These are phyloP conservation scores for Dothideomycetes sp. DNA, from an alignment of 2,329 filamentous ascomycete genomes.

Conservation along the genomic window DNA sequence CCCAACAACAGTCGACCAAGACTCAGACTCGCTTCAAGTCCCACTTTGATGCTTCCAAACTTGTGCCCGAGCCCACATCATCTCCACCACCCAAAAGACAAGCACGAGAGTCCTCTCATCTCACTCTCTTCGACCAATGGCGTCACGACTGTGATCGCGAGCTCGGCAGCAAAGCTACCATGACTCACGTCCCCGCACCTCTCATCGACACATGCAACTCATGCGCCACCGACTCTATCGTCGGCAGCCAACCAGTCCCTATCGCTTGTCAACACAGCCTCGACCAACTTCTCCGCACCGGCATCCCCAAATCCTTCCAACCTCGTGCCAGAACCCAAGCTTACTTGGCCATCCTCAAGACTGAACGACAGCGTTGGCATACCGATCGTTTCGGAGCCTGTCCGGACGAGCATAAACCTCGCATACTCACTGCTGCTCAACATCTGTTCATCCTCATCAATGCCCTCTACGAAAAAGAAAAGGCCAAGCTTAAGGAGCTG, in stretches of 20 bases:
- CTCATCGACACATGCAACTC: neutral
- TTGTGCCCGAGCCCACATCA: neutral
- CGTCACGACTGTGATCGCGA: constrained; percentile 6
- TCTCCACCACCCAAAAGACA: too few relatives aligned
- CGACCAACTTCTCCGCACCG: constrained; percentile 2
- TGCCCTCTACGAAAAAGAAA: constrained; percentile 4
- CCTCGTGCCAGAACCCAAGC: neutral
- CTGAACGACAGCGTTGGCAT: constrained; percentile 9
- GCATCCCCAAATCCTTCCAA: neutral
- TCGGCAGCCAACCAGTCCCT: neutral
- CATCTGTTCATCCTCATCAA: constrained; percentile 11
- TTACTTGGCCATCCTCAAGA: constrained; percentile 6
- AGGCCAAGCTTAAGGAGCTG: neutral
- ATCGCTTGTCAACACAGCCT: constrained; percentile 9
- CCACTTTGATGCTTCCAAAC: neutral
- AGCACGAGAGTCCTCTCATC: neutral
- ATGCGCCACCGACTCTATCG: neutral
- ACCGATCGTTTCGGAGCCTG: constrained; percentile 11
- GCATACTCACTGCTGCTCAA: constrained; percentile 1
- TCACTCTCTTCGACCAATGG: constrained; percentile 4
- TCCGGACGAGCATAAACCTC: neutral
- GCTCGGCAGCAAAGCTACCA: constrained; percentile 1
- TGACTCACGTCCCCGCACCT: constrained; percentile 1
- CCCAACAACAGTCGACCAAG: constrained; percentile 2
- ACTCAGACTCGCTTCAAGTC: constrained; percentile 5